Evolutionary conservation across 352 stramenopile genomes (phyloP), one percentile per base, ranked within the genome.

Genomic region (Pythium brachiatum): DNA sequence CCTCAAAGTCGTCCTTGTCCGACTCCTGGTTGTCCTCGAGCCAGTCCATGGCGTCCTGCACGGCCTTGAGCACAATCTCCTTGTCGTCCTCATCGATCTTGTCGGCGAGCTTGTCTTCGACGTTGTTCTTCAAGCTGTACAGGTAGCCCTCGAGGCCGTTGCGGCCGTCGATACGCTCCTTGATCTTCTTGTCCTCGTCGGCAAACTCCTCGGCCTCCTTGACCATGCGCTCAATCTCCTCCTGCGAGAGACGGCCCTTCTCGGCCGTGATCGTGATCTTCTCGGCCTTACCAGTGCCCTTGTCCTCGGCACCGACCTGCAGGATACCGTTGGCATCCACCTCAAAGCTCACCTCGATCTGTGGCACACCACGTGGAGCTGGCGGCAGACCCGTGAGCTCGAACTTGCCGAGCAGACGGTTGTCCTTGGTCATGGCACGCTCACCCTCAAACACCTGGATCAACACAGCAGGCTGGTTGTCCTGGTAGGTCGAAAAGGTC

Each of bases 211-310:
- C 97, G 26, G 97, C 97, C 74, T 99, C 97, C 60, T 89, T 75
- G 27, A 99, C 96, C 98, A 99, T 99, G 66, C 97, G 90, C 66
- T 99, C 93, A 72, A 99, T 99, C 72, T 99, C 98, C 56, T 99
- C 98, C 68, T 99, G 84, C 29, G 89, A 98, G 50, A 99, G 83
- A 82, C 97, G 94, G 58, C 97, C 97, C 86, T 99, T 99, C 70
- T 99, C 97, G 31, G 94, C 92, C 48, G 96, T 99, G 74, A 99
- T 99, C 69, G 96, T 99, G 73, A 99, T 99, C 83, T 98, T 98
- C 69, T 92, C 77, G 9, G 81, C 79, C 88, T 99, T 99, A 65
- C 97, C 96, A n/a, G 97, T 99, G 72, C 92, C 95, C 89, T 99
- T 99, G 79, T 99, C 97, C 70, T 98, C 83, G 26, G 98, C 98